Percentiles rank a stretch among this genome's conserved stretches.
Conservation (phyloP, 2,329 filamentous ascomycete genomes). For the Thyridium curvatum region DNA sequence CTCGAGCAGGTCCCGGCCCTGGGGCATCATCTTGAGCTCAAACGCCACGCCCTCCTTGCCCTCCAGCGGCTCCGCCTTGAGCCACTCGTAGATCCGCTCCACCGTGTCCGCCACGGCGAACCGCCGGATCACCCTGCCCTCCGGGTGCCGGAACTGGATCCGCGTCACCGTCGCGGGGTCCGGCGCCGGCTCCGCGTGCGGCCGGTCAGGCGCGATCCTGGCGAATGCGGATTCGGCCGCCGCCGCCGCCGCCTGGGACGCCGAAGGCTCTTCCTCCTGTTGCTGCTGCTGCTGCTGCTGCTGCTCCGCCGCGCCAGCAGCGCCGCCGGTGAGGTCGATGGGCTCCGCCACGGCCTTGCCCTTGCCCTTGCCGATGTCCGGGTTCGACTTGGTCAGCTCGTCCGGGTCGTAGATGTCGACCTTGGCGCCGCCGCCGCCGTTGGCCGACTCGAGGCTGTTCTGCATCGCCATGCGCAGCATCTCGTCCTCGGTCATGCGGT, state of each 20-base stretch:
- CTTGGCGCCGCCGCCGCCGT: conserved; percentile 30
- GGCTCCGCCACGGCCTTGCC: conserved; percentile 29
- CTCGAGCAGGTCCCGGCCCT: conserved; percentile 76
- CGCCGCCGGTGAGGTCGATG: conserved; percentile 10
- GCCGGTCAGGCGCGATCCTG: conserved; percentile 62
- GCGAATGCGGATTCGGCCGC: conserved; percentile 49
- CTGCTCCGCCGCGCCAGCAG: no score
- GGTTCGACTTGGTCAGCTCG: conserved; percentile 66
- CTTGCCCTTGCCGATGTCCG: conserved; percentile 46
- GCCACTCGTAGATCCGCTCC: conserved; percentile 86
- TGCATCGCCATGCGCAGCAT: conserved; percentile 92
- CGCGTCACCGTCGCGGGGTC: conserved; percentile 70
- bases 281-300: conserved; percentile 10
- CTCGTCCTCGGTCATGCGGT: conserved; percentile 92
- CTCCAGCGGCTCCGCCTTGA: conserved; percentile 81
- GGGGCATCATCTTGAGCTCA: conserved; percentile 76
- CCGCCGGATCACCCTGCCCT: conserved; percentile 78
- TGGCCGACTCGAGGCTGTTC: conserved; percentile 66
- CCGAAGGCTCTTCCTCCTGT: conserved; percentile 27
- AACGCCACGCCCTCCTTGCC: conserved; percentile 75
- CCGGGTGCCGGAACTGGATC: conserved; percentile 87
- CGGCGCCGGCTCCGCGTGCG: conserved; percentile 72
- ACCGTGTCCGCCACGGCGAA: conserved; percentile 75
- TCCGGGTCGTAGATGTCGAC: conserved; percentile 72
- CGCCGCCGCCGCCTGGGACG: conserved; percentile 23